Evolutionary conservation across 1,284 basidiomycete species (phyloP).

Genomic region (Leccinum pachyderme): DNA sequence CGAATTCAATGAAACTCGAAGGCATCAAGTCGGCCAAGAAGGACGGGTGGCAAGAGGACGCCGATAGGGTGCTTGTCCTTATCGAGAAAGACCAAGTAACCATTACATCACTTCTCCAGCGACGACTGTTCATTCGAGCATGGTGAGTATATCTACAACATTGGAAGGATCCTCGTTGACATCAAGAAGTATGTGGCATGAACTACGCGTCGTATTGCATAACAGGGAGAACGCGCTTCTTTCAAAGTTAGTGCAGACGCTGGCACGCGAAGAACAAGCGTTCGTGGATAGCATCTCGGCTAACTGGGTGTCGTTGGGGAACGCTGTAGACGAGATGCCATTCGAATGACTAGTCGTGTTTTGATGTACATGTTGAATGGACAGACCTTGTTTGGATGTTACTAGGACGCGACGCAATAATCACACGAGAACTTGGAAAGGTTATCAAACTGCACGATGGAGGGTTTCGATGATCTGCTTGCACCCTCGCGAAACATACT

Average conservation of each 20-base stretch:
- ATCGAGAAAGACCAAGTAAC: slow-evolving; percentile 78
- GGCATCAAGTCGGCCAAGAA: slow-evolving; percentile 64
- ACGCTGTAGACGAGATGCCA: slow-evolving; percentile 78
- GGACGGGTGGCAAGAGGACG: slow-evolving; percentile 81
- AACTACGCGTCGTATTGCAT: slow-evolving; percentile 83
- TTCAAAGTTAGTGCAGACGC: slow-evolving; percentile 68
- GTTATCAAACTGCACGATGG: slow-evolving; percentile 40
- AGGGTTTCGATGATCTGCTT: slow-evolving; percentile 76
- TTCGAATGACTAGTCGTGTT: slow-evolving; percentile 69
- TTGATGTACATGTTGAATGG: slow-evolving; percentile 13
- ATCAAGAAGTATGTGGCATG: slow-evolving; percentile 80
- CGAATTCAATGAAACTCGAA: slow-evolving; percentile 73
- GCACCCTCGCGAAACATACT: slow-evolving; percentile 58
- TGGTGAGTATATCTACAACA: slow-evolving; percentile 49
- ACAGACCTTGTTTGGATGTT: slow-evolving; percentile 13
- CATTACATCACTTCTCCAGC: slow-evolving; percentile 66
- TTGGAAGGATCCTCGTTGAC: slow-evolving; percentile 1
- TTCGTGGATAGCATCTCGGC: slow-evolving; percentile 59
- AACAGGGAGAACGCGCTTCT: slow-evolving; percentile 83
- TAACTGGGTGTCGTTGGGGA: slow-evolving; percentile 73
- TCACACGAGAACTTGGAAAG: not conserved
- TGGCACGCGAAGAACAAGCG: slow-evolving; percentile 69
- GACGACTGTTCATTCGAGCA: slow-evolving; percentile 81
- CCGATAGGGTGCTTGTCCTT: slow-evolving; percentile 62
- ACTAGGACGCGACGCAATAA: not conserved